Evolutionary conservation across 495 filamentous ascomycete genomes (phyloP).

Genomic region (Hypoxylon cercidicola): DNA sequence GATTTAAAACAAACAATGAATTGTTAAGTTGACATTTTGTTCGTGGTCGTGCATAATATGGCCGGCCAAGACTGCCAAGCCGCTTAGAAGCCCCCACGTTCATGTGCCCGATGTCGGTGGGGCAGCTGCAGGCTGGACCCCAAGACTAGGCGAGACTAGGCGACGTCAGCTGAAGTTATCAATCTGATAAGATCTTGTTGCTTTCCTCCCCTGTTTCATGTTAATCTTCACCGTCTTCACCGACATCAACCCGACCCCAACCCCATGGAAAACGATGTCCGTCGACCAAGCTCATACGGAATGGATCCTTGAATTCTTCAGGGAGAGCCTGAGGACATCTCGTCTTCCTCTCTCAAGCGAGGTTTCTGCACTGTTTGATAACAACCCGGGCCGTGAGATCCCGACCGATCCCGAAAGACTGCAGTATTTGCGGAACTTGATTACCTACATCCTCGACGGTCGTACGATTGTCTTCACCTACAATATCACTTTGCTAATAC

Average conservation of each 20-base stretch:
- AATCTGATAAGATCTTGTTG: slow-evolving; percentile 47
- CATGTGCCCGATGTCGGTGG: slow-evolving; percentile 18
- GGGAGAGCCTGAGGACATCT: slow-evolving; percentile 39
- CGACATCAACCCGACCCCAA: slow-evolving; percentile 3
- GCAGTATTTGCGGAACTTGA: slow-evolving; percentile 47
- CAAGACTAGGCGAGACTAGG: no score
- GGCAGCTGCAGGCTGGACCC: not conserved
- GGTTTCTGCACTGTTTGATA: slow-evolving; percentile 13
- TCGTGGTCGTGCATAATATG: no score
- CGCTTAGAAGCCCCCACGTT: slow-evolving; percentile 13
- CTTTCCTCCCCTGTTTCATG: slow-evolving; percentile 4
- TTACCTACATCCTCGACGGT: slow-evolving; percentile 46
- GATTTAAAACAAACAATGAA: no score
- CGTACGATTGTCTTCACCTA: slow-evolving; percentile 49
- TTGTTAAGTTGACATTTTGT: no score
- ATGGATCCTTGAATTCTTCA: slow-evolving; percentile 34
- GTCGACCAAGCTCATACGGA: slow-evolving; percentile 17
- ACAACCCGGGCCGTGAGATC: slow-evolving; percentile 7
- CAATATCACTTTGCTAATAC: slow-evolving; percentile 47
- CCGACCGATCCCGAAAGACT: slow-evolving; percentile 47
- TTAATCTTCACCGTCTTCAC: slow-evolving; percentile 3
- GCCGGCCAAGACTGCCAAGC: no score
- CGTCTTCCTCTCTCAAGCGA: slow-evolving; percentile 23
- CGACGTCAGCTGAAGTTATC: slow-evolving; percentile 26
- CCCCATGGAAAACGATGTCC: slow-evolving; percentile 28